These are phyloP conservation scores for Stachybotrys echinatus DNA, from an alignment of 2,329 filamentous ascomycete genomes.

Conservation along the genomic window DNA sequence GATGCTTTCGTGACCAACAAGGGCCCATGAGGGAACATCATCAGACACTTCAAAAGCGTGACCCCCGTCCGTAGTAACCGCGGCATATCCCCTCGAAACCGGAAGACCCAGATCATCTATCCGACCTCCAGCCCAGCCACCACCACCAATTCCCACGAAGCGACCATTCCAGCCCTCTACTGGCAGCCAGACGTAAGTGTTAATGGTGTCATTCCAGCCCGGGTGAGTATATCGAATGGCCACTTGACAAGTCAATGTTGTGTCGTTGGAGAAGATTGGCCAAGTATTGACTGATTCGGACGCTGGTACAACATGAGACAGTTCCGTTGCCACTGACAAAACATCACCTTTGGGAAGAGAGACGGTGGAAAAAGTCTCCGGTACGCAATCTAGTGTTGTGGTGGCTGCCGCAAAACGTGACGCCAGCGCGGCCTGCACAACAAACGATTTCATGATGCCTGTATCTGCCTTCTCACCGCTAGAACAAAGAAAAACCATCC, in stretches of 20 bases:
- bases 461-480: too few species aligned
- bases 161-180: conserved; percentile 8
- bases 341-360: neutral
- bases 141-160: conserved; percentile 9
- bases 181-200: conserved; percentile 11
- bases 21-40: conserved; percentile 6
- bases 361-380: neutral
- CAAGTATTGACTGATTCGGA: neutral
- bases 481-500: too few species aligned
- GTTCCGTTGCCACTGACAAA: neutral
- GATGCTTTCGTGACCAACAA: neutral
- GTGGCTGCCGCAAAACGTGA: too few species aligned
- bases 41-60: neutral
- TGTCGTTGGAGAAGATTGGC: neutral
- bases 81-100: conserved; percentile 5
- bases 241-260: conserved; percentile 8
- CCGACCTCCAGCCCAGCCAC: conserved; percentile 8
- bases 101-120: neutral
- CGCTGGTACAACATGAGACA: neutral
- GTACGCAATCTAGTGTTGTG: too few species aligned
- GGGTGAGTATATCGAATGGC: conserved; percentile 7
- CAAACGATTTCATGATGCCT: too few species aligned
- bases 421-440: too few species aligned
- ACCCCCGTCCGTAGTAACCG: conserved; percentile 15
- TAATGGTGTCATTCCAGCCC: conserved; percentile 8